phyloP scores from a whole-genome alignment of 345 rosid species.

The Salix caprea region DNA sequence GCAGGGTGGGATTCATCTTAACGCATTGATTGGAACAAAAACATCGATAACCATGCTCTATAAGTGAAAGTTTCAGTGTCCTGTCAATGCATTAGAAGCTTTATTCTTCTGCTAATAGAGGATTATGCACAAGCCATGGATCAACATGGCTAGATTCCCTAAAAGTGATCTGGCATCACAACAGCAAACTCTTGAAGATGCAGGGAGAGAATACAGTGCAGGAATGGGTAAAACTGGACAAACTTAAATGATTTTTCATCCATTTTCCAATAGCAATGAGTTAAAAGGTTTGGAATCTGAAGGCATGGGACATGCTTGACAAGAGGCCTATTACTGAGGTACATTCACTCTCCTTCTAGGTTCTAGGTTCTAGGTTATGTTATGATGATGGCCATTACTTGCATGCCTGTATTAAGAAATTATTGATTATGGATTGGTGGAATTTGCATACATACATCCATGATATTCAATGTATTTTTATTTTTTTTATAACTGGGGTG shows the following conservation, averaged over 20 bases:
- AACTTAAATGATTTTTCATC: background rate
- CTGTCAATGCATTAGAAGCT: background rate
- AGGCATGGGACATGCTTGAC: background rate
- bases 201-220: background rate
- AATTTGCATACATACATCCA: background rate
- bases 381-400: background rate
- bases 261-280: background rate
- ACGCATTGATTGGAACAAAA: background rate
- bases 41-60: background rate
- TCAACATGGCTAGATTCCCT: background rate
- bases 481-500: too few relatives aligned
- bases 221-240: background rate
- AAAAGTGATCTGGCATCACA: background rate
- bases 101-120: background rate
- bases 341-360: background rate
- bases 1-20: background rate
- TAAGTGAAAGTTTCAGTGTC: background rate
- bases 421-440: background rate
- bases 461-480: background rate
- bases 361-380: background rate
- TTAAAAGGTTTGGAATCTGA: background rate
- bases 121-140: background rate
- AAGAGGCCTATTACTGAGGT: background rate
- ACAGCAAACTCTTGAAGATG: background rate
- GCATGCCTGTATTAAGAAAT: background rate